phyloP scores from a whole-genome alignment of 768 basidiomycete genomes.

The Termitomyces titanicus region DNA sequence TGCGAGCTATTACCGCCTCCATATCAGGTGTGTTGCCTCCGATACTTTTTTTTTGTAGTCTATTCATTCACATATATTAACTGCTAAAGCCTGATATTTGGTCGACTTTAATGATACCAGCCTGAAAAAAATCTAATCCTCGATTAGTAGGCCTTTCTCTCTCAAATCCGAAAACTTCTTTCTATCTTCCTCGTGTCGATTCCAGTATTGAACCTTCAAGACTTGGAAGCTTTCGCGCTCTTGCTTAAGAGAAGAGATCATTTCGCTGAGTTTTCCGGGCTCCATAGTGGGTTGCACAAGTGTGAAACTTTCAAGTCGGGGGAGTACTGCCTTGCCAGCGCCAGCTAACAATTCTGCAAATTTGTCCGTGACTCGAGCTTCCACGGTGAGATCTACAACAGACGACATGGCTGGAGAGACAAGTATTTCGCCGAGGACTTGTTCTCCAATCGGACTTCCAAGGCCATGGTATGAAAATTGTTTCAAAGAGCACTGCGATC shows the following conservation, averaged over 20 bases:
- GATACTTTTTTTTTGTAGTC: neutral
- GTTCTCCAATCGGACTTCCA: neutral
- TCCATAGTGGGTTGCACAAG: neutral
- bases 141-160: neutral
- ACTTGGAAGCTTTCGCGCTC: neutral
- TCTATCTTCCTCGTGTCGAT: neutral
- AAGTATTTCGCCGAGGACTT: neutral
- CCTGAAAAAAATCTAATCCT: neutral
- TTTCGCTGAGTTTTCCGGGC: conserved; percentile 3
- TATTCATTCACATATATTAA: neutral
- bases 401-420: neutral
- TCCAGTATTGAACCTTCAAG: neutral
- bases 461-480: conserved; percentile 1
- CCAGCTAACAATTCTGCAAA: neutral
- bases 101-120: neutral
- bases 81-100: neutral
- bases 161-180: neutral
- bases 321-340: neutral
- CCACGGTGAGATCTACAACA: neutral
- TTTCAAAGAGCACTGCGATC: conserved; percentile 5
- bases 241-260: neutral
- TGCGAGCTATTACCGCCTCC: no score
- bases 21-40: no score
- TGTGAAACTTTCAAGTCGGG: neutral
- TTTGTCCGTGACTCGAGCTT: neutral